Conservation (phyloP, 495 filamentous ascomycete species). For the Lasiosphaeria miniovina region DNA sequence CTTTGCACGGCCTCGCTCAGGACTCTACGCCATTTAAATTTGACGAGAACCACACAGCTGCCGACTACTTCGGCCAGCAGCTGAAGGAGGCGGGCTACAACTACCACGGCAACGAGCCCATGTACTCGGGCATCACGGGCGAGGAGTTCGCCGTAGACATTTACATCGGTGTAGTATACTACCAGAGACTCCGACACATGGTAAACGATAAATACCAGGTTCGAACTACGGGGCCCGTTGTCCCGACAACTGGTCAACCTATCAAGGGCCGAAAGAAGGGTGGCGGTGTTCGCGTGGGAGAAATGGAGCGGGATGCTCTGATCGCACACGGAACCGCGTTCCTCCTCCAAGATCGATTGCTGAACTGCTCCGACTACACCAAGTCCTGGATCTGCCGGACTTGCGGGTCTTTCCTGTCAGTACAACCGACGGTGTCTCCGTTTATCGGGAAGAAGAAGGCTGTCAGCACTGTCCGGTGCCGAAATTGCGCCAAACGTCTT, state of each 20-base stretch:
- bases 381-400: conserved; percentile 80
- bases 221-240: conserved; percentile 88
- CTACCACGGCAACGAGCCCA: conserved; percentile 96
- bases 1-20: conserved; percentile 90
- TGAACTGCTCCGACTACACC: conserved; percentile 94
- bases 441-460: conserved; percentile 57
- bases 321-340: conserved; percentile 94
- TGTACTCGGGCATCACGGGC: conserved; percentile 95
- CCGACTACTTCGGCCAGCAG: conserved; percentile 94
- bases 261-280: conserved; percentile 95
- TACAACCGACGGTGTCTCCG: conserved; percentile 71
- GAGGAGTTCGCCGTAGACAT: conserved; percentile 93
- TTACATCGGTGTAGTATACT: conserved; percentile 95
- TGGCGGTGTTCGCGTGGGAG: conserved; percentile 96
- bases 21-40: conserved; percentile 94
- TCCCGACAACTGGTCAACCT: conserved; percentile 85
- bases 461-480: conserved; percentile 67
- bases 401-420: conserved; percentile 86
- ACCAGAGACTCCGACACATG: conserved; percentile 97
- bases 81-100: conserved; percentile 93
- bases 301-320: conserved; percentile 96
- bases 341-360: conserved; percentile 87
- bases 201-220: conserved; percentile 99
- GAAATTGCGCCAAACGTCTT: conserved; percentile 70
- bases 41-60: conserved; percentile 85